Base-by-base conservation (phyloP, 2,329 filamentous ascomycete genomes). In the Chaetomiaceae sp. region DNA sequence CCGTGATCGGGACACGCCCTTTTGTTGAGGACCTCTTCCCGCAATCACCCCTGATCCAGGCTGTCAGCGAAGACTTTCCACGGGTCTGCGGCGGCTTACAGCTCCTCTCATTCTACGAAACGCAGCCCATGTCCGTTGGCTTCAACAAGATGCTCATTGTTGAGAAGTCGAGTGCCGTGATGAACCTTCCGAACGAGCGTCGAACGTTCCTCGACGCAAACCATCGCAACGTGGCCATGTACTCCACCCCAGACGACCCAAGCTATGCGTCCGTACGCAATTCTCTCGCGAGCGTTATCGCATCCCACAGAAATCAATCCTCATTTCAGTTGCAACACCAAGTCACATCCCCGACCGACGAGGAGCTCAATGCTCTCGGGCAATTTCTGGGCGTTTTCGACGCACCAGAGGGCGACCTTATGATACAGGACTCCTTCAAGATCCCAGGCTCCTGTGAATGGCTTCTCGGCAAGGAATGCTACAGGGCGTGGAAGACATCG, bases 31-130 rank as follows among this genome's bases (percentile, higher is more conserved):
- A 68, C 11, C 45, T 68, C 1, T 12, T 52, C 0, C 60, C 54
- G 0, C 44, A 61, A 8, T 67, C 65, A 0, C 19, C 38, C 1
- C 49, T 55, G 11, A 44, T 64, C 0, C 58, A 62, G 26, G 33
- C 49, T 0, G 64, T 68, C 37, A 67, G 65, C 42, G 62, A 67
- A 10, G 57, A 62, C 4, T 68, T 68, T 30, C 63, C 62, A 2
- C 51, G 53, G 2, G 26, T 53, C 15, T 52, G 30, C 7, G 35
- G 47, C 3, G 26, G 53, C 1, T 19, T 67, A 3, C 50, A 58
- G 20, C 49, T 67, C 0, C 56, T 58, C 17, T 66, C 64, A 0
- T 66, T 65, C 38, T 66, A 54, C 37, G 65, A 67, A 42, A 61
- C 62, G 0, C 30, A 47, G 5, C 51, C 60, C 1, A 65, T 59